These are phyloP conservation scores for Aureobasidium sp. DNA, from an alignment of 2,329 filamentous ascomycete species.

Conservation along the genomic window DNA sequence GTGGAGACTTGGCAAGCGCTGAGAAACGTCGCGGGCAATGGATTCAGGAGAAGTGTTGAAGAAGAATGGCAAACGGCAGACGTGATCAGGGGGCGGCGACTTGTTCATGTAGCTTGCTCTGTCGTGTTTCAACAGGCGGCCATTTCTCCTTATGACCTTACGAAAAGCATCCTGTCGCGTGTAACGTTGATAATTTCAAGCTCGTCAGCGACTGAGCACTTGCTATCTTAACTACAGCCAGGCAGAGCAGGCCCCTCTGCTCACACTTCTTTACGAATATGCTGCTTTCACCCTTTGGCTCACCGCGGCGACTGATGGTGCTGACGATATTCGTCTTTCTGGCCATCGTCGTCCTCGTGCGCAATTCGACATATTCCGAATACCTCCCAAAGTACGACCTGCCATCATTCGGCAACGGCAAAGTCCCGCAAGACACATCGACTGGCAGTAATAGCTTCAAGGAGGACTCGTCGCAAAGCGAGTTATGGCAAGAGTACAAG, in stretches of 20 bases:
- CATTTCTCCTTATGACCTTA: neutral
- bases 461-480: neutral
- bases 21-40: neutral
- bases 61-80: neutral
- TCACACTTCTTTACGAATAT: slow-evolving; percentile 14
- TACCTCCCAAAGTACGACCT: slow-evolving; percentile 21
- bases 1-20: neutral
- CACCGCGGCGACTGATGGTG: slow-evolving; percentile 33
- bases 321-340: slow-evolving; percentile 31
- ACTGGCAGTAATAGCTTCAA: slow-evolving; percentile 7
- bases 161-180: neutral
- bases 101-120: neutral
- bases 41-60: neutral
- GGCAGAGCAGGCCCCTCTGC: slow-evolving; percentile 11
- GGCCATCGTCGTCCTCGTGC: slow-evolving; percentile 21
- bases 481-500: slow-evolving; percentile 10
- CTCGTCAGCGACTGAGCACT: slow-evolving; percentile 3
- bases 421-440: neutral
- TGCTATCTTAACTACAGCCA: neutral
- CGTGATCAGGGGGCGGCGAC: neutral
- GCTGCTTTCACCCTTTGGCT: slow-evolving; percentile 24
- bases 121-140: neutral
- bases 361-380: slow-evolving; percentile 20
- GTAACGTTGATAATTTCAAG: neutral
- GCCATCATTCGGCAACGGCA: slow-evolving; percentile 10